Percentiles rank a stretch among this genome's conserved stretches.
These are phyloP conservation scores for Malassezia dermatis DNA, from an alignment of 1,284 basidiomycete species.

Conservation along the genomic window DNA sequence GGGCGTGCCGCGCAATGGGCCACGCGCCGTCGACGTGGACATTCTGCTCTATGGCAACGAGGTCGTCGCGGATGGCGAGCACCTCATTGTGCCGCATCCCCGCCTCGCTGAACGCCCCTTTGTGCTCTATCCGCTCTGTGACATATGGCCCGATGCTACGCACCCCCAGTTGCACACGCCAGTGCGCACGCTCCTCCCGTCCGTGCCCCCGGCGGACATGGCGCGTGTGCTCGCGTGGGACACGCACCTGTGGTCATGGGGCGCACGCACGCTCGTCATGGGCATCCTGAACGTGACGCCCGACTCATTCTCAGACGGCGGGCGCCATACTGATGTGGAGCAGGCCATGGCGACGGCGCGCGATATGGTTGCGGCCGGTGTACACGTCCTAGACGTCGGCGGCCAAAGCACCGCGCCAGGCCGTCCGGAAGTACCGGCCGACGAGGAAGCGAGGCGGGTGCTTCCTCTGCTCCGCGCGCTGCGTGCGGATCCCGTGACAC, in stretches of 20 bases:
- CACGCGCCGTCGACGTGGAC: constrained; percentile 82
- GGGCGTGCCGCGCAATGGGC: constrained; percentile 63
- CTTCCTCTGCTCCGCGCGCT: constrained; percentile 54
- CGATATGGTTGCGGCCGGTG: constrained; percentile 45
- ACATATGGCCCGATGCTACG: constrained; percentile 51
- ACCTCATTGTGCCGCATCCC: constrained; percentile 74
- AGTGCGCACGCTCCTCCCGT: constrained; percentile 20
- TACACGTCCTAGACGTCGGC: constrained; percentile 79
- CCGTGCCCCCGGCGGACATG: constrained; percentile 4
- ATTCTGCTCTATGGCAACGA: constrained; percentile 66
- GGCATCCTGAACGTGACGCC: constrained; percentile 88
- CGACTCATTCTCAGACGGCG: constrained; percentile 91
- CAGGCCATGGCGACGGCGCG: constrained; percentile 27
- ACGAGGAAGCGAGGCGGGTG: constrained; percentile 61
- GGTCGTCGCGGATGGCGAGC: constrained; percentile 58
- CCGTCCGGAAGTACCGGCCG: constrained; percentile 34
- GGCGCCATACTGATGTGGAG: constrained; percentile 51
- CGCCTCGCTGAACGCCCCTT: constrained; percentile 76
- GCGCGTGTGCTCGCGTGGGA: constrained; percentile 4
- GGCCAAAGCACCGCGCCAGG: constrained; percentile 61
- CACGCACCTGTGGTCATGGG: constrained; percentile 27
- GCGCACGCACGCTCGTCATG: constrained; percentile 64
- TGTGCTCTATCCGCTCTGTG: constrained; percentile 73
- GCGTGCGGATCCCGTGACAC: constrained; percentile 35
- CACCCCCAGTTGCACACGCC: constrained; percentile 39